These are phyloP conservation scores for Ogataea methylovora DNA, from an alignment of 805 yeast genomes.

Conservation along the genomic window DNA sequence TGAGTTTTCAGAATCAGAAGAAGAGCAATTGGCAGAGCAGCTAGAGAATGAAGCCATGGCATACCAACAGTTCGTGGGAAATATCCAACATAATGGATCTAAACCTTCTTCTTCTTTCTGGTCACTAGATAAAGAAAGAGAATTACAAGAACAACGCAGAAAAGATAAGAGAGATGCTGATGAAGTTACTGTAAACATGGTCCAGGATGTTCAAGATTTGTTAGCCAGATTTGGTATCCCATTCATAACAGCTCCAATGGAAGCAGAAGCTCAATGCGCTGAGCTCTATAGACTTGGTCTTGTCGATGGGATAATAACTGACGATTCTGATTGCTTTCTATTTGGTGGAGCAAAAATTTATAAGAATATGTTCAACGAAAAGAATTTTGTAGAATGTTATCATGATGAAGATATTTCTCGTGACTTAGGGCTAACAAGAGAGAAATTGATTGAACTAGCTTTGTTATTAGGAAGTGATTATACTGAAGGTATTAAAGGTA, in stretches of 20 bases:
- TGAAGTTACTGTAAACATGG: constrained; percentile 81
- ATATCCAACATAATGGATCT: constrained; percentile 16
- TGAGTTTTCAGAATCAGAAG: constrained; percentile 74
- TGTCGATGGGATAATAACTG: constrained; percentile 94
- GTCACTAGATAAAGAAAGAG: constrained; percentile 33
- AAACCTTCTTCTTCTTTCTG: constrained; percentile 11
- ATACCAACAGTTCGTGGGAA: constrained; percentile 52
- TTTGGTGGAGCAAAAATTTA: constrained; percentile 85
- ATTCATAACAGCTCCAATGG: constrained; percentile 93
- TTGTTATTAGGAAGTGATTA: constrained; percentile 88
- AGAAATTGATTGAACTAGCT: constrained; percentile 72
- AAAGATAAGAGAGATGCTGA: constrained; percentile 83
- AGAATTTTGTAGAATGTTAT: constrained; percentile 85
- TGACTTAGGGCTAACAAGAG: constrained; percentile 58
- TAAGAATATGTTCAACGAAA: constrained; percentile 91
- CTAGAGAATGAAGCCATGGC: constrained; percentile 66
- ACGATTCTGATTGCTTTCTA: constrained; percentile 92
- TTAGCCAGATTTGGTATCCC: constrained; percentile 89
- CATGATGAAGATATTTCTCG: constrained; percentile 46
- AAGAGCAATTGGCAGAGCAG: constrained; percentile 54
- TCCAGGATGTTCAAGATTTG: constrained; percentile 84
- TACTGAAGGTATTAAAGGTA: constrained; percentile 85
- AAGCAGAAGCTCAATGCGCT: constrained; percentile 98
- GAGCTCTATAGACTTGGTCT: constrained; percentile 57
- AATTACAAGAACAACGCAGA: constrained; percentile 51